Evolutionary conservation across 805 yeast species (phyloP), one percentile per base, ranked within the genome.

Genomic region (Wickerhamomyces subpelliculosus): DNA sequence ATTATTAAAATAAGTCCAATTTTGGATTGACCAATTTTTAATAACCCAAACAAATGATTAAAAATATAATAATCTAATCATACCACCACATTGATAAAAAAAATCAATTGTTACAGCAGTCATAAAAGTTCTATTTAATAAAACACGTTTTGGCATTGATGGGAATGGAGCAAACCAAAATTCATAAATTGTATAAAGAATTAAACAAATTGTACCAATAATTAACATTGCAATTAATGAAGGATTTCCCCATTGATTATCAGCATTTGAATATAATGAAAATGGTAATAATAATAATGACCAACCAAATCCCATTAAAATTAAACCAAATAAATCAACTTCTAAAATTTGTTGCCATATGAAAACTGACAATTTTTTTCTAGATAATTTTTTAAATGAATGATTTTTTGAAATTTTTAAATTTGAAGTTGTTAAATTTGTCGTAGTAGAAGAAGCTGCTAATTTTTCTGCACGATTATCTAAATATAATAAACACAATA

Each of bases 191-290:
- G 51, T 52, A 40, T 60, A 67, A 8, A 44, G 41, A 19, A 65
- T 54, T 39, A 68, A 48, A 7, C 67, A 39, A 4, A 58, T 40
- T 29, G 61, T 58, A 42, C 73, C 73, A 43, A 65, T 56, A 31
- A 64, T 57, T 19, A 66, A 45, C 72, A 68, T 65, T 23, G 65
- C 72, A 43, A 69, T 68, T 51, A 69, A 52, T 35, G 62, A 58
- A 17, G 68, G 68, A 41, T 62, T 61, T 12, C 42, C 46, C 61
- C 65, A 67, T 5, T 57, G 58, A 29, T 56, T 52, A 21, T 48
- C 41, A 16, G 68, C 69, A 32, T 53, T 37, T 0, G 55, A 23
- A 36, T 58, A 52, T 5, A 67, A 47, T 4, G 68, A 62, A 38
- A 62, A 59, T 22, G 72, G 72, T 25, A 67, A 54, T 34, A 67